Conservation (phyloP, 2,329 filamentous ascomycete genomes). For the Coleophoma crateriformis region DNA sequence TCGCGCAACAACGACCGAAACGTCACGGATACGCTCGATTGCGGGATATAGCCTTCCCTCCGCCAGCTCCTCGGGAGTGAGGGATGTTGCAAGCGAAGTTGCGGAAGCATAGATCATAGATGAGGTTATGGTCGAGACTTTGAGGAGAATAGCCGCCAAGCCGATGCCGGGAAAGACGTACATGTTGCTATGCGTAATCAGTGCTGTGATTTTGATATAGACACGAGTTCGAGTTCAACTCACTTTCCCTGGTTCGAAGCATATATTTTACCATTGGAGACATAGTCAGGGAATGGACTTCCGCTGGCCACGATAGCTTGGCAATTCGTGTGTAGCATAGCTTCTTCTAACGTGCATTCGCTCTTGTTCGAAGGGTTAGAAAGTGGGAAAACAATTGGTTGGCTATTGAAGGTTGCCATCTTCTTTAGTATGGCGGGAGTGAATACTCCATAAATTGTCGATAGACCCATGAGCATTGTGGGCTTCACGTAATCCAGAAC, state of each 20-base stretch:
- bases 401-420: slow-evolving; percentile 67
- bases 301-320: slow-evolving; percentile 76
- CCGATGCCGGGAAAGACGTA: slow-evolving; percentile 84
- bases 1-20: slow-evolving; percentile 72
- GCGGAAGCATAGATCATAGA: slow-evolving; percentile 74
- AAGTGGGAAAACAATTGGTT: slow-evolving; percentile 72
- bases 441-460: slow-evolving; percentile 70
- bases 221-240: slow-evolving; percentile 4
- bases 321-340: slow-evolving; percentile 73
- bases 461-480: slow-evolving; percentile 79
- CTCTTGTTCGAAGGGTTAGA: slow-evolving; percentile 81
- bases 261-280: slow-evolving; percentile 43
- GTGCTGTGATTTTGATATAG: neutral
- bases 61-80: slow-evolving; percentile 53
- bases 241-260: slow-evolving; percentile 41
- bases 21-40: slow-evolving; percentile 65
- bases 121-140: slow-evolving; percentile 61
- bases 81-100: slow-evolving; percentile 61
- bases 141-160: slow-evolving; percentile 68
- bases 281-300: slow-evolving; percentile 73
- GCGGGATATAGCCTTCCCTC: slow-evolving; percentile 67
- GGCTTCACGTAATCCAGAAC: slow-evolving; percentile 69
- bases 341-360: slow-evolving; percentile 72
- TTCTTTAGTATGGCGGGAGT: slow-evolving; percentile 66
- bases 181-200: slow-evolving; percentile 66